Base-by-base conservation (phyloP, 192 early-diverging fungal species). In the Coemansia sp. region DNA sequence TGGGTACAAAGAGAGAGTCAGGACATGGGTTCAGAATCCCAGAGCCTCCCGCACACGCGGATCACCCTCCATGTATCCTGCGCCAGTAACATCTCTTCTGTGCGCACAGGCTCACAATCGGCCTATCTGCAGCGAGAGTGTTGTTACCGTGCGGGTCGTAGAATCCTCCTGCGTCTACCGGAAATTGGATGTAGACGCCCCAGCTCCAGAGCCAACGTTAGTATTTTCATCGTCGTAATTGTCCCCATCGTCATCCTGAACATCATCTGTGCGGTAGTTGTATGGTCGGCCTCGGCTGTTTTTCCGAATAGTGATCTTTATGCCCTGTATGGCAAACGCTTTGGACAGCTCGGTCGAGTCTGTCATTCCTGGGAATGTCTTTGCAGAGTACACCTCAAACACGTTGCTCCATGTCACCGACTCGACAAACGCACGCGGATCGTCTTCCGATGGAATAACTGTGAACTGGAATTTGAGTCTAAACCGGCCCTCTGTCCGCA, bases 341-440 rank as follows among this genome's bases (percentile, higher is more conserved):
- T 87, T 90, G 17, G 90, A 92, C 0, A 92, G 82, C 57, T 84
- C 79, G 0, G 90, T 92, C 10, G 90, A 92, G 71, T 90, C 90
- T n/a, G 87, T 91, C 89, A 92, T 91, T 6, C 91, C 91, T 4
- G 91, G 91, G 70, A 92, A 92, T 46, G 86, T 84, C 65, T 92
- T 92, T 39, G 90, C 91, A 43, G 89, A 90, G 70, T 85, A 91
- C 53, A 91, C 88, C 17, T 80, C 83, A 68, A 92, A 92, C 0
- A 88, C 75, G 60, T 64, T 69, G 70, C 74, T 80, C 71, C 75
- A 79, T 25, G 76, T 66, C 9, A 76, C 62, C 13, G 59, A 68
- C 61, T 84, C 70, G 58, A 83, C 76, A 71, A 79, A 70, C 7
- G 81, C 76, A 12, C 69, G 72, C 76, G 79, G 74, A 7, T 74